phyloP scores from a whole-genome alignment of 352 stramenopile species.

The Phytopythium cucurbitacearum region DNA sequence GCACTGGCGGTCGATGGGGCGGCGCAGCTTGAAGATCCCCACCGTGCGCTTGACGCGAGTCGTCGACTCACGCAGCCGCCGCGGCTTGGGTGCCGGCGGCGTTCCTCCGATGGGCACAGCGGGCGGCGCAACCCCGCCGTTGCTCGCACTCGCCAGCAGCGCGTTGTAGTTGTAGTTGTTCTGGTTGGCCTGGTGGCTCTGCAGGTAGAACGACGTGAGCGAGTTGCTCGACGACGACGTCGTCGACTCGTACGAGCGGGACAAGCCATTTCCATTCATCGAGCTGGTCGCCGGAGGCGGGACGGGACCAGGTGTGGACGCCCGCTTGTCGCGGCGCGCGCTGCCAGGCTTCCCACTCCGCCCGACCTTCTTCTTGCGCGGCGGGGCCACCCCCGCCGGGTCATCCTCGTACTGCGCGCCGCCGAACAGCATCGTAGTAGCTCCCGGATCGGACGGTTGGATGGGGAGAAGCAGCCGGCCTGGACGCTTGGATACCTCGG shows the following conservation, averaged over 20 bases:
- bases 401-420: slow-evolving; percentile 39
- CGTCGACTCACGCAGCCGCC: slow-evolving; percentile 23
- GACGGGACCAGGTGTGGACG: slow-evolving; percentile 13
- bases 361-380: slow-evolving; percentile 12
- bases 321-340: slow-evolving; percentile 10
- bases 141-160: background rate
- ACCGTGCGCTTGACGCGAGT: slow-evolving; percentile 13
- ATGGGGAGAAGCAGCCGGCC: too few relatives aligned
- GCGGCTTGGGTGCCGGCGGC: slow-evolving; percentile 15
- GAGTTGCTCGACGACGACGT: slow-evolving; percentile 24
- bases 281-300: slow-evolving; percentile 12
- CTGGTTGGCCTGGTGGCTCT: slow-evolving; percentile 6
- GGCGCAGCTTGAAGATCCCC: slow-evolving; percentile 20
- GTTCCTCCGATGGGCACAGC: slow-evolving; percentile 1
- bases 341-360: slow-evolving; percentile 7
- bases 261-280: slow-evolving; percentile 10
- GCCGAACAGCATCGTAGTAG: slow-evolving; percentile 25
- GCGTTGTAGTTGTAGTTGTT: slow-evolving; percentile 15
- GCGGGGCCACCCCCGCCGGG: slow-evolving; percentile 14
- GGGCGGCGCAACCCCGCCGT: background rate
- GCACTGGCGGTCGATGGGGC: slow-evolving; percentile 32
- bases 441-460: too few relatives aligned
- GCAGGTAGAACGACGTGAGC: slow-evolving; percentile 16
- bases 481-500: too few relatives aligned
- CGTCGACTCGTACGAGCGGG: slow-evolving; percentile 30